A percentile compares a stretch with the other conserved stretches of the same genome.
These are phyloP conservation scores for Chlorella sp. DNA, from an alignment of 139 green algal species.

Conservation along the genomic window DNA sequence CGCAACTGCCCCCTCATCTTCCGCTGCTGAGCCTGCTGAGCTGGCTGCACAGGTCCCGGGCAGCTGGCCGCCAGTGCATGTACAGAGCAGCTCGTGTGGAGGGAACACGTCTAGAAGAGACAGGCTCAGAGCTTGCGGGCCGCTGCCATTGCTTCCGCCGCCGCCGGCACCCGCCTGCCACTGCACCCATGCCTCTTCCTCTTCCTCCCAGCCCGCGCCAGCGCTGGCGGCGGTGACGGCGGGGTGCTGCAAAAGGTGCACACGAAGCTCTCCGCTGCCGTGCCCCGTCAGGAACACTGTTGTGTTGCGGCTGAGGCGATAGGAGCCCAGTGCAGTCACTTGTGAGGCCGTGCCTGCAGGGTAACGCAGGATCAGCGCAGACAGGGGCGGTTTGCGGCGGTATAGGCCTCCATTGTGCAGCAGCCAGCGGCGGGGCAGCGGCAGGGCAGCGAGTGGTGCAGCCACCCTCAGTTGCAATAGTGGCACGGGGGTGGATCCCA, in stretches of 20 bases:
- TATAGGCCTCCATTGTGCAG: background rate
- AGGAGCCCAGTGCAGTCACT: conserved; percentile 47
- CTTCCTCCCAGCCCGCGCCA: background rate
- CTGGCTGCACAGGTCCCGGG: background rate
- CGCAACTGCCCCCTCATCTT: background rate
- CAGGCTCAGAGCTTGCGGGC: background rate
- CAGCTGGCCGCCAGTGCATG: background rate
- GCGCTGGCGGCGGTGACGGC: background rate
- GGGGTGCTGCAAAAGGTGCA: conserved; percentile 18
- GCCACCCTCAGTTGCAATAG: background rate
- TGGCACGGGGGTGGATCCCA: too few relatives aligned
- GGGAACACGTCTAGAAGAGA: background rate
- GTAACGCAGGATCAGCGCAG: background rate
- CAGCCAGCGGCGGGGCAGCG: background rate
- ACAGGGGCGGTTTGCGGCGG: background rate
- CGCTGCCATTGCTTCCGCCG: background rate
- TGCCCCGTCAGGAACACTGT: conserved; percentile 55
- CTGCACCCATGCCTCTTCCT: background rate
- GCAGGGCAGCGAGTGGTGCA: background rate
- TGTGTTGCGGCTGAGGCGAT: conserved; percentile 28
- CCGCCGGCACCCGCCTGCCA: background rate
- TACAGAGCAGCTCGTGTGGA: conserved; percentile 16
- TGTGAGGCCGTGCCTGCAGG: conserved; percentile 24
- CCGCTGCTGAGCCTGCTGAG: background rate
- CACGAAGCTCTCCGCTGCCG: conserved; percentile 49